Percentiles rank a stretch among this genome's conserved stretches.
These are phyloP conservation scores for Podospora pseudocomata DNA, from an alignment of 495 filamentous ascomycete species.

Conservation along the genomic window DNA sequence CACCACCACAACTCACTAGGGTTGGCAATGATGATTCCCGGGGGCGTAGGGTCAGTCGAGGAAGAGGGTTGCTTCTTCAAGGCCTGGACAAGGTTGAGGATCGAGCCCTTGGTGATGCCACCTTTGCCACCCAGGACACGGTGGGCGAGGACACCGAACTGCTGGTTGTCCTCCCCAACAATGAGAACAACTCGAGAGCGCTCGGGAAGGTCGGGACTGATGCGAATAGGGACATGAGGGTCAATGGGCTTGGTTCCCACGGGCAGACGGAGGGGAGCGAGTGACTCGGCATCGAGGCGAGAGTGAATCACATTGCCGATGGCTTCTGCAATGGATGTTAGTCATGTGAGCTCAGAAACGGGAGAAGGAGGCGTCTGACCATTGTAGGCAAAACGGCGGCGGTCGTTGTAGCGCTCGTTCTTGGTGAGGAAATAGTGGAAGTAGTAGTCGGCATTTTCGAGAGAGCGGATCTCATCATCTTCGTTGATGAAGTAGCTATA, in stretches of 20 bases:
- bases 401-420: conserved; percentile 67
- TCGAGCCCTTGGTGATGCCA: conserved; percentile 63
- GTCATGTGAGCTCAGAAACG: background rate
- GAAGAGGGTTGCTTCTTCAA: conserved; percentile 40
- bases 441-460: conserved; percentile 59
- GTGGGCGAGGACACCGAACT: conserved; percentile 71
- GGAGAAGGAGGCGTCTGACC: conserved; percentile 38
- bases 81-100: conserved; percentile 56
- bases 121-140: conserved; percentile 55
- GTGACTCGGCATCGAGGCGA: conserved; percentile 57
- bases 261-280: conserved; percentile 59
- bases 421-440: conserved; percentile 70
- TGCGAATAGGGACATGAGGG: conserved; percentile 66
- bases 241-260: conserved; percentile 39
- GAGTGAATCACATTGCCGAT: conserved; percentile 55
- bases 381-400: conserved; percentile 67
- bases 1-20: conserved; percentile 68
- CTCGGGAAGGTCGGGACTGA: conserved; percentile 52
- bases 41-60: conserved; percentile 27
- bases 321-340: conserved; percentile 47
- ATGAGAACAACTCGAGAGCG: conserved; percentile 68
- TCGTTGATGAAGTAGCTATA: conserved; percentile 67
- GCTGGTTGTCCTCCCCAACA: conserved; percentile 65
- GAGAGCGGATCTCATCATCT: conserved; percentile 65
- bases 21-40: conserved; percentile 67